Percentiles rank a stretch among this genome's conserved stretches.
phyloP scores from a whole-genome alignment of 2,329 filamentous ascomycete species.

The Chaetomium olivaceum region DNA sequence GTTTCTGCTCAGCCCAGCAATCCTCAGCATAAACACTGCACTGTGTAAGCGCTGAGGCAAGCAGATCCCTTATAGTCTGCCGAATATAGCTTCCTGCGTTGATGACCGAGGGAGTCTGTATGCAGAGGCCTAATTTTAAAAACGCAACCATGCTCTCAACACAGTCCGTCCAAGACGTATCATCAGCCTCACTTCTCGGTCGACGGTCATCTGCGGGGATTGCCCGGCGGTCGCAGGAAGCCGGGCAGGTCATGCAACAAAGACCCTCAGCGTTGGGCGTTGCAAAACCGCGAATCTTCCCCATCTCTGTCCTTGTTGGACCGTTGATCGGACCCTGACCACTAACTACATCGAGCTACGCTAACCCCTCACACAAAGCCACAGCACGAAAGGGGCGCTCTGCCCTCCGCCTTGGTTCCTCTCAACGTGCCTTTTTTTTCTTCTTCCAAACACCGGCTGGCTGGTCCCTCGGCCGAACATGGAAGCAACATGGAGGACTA shows the following conservation, averaged over 20 bases:
- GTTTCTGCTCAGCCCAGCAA: background rate
- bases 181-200: slow-evolving; percentile 27
- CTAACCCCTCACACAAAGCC: slow-evolving; percentile 13
- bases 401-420: background rate
- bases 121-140: slow-evolving; percentile 25
- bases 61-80: slow-evolving; percentile 18
- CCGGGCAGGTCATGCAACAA: background rate
- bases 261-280: background rate
- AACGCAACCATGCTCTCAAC: slow-evolving; percentile 10
- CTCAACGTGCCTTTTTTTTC: background rate
- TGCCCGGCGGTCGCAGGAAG: background rate
- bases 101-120: background rate
- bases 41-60: slow-evolving; percentile 14
- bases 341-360: background rate
- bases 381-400: slow-evolving; percentile 3
- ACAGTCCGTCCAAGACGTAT: slow-evolving; percentile 11
- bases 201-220: slow-evolving; percentile 4
- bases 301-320: background rate
- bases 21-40: background rate
- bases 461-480: slow-evolving; percentile 11
- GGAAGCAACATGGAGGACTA: slow-evolving; percentile 11
- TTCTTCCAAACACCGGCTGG: slow-evolving; percentile 10
- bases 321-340: slow-evolving; percentile 14
- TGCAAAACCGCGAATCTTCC: slow-evolving; percentile 2
- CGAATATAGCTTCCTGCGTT: slow-evolving; percentile 23